Conservation (phyloP, 257 asterid species). For the Paraleonurus japonicus region DNA sequence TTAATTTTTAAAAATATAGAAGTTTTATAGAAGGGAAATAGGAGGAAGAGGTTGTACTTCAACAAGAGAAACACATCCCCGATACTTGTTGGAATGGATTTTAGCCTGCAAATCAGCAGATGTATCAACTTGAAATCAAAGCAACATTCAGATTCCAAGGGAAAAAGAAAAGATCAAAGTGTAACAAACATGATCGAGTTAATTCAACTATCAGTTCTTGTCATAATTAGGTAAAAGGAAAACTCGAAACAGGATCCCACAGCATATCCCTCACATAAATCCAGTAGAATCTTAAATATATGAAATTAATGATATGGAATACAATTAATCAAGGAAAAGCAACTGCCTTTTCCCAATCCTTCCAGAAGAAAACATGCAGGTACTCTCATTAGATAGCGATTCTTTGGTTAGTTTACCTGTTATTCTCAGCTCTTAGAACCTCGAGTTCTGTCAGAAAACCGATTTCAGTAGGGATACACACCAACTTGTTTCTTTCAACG, state of each 20-base stretch:
- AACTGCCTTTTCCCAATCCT: neutral
- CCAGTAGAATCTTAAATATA: conserved; percentile 1
- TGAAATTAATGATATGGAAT: neutral
- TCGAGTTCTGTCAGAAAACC: conserved; percentile 64
- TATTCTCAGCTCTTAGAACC: conserved; percentile 69
- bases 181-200: neutral
- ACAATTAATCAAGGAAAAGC: neutral
- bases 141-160: neutral
- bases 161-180: neutral
- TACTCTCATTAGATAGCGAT: neutral
- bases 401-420: conserved; percentile 53
- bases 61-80: conserved; percentile 73
- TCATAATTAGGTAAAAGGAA: neutral
- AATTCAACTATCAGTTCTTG: conserved; percentile 3
- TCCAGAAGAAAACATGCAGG: conserved; percentile 16
- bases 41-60: conserved; percentile 52
- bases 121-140: conserved; percentile 12
- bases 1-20: neutral
- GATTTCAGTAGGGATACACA: conserved; percentile 67
- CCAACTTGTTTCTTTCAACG: conserved; percentile 58
- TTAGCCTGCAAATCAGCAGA: conserved; percentile 56
- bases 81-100: conserved; percentile 56
- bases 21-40: conserved; percentile 8
- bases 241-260: neutral
- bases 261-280: neutral